A percentile compares a stretch with the other conserved stretches of the same genome.
Evolutionary conservation across 176 grass and related monocot species (phyloP).

Genomic region (Musa schizocarpa): DNA sequence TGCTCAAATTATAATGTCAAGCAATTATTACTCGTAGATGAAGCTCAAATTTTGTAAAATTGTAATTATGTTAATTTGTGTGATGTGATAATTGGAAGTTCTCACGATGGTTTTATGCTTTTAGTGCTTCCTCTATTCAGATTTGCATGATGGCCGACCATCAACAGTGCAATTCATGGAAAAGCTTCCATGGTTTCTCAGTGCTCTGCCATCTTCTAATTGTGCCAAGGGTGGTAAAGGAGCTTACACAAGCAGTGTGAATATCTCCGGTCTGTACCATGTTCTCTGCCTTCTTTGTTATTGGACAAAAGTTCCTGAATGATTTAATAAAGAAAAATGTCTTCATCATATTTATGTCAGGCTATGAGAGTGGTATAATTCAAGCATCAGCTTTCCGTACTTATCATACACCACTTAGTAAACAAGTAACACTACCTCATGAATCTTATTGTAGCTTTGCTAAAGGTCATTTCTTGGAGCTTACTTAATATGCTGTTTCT

Average conservation of each 20-base stretch:
- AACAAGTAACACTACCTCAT: constrained; percentile 53
- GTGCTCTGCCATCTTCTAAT: constrained; percentile 86
- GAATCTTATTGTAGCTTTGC: constrained; percentile 5
- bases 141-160: constrained; percentile 79
- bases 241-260: constrained; percentile 90
- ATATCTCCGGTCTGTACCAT: constrained; percentile 57
- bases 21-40: too few relatives aligned
- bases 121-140: constrained; percentile 74
- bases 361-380: constrained; percentile 70
- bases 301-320: background rate
- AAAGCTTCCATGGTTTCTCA: constrained; percentile 96
- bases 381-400: constrained; percentile 81
- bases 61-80: background rate
- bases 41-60: too few relatives aligned
- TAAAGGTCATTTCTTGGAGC: constrained; percentile 17
- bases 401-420: constrained; percentile 95
- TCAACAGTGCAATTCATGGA: constrained; percentile 74
- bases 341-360: constrained; percentile 33
- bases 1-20: too few relatives aligned
- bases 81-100: background rate
- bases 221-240: constrained; percentile 97
- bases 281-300: constrained; percentile 16
- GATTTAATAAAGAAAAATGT: background rate
- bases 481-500: constrained; percentile 14
- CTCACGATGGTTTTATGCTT: constrained; percentile 27